phyloP scores from a whole-genome alignment of 2,329 filamentous ascomycete species.

The Lachnellula arida region DNA sequence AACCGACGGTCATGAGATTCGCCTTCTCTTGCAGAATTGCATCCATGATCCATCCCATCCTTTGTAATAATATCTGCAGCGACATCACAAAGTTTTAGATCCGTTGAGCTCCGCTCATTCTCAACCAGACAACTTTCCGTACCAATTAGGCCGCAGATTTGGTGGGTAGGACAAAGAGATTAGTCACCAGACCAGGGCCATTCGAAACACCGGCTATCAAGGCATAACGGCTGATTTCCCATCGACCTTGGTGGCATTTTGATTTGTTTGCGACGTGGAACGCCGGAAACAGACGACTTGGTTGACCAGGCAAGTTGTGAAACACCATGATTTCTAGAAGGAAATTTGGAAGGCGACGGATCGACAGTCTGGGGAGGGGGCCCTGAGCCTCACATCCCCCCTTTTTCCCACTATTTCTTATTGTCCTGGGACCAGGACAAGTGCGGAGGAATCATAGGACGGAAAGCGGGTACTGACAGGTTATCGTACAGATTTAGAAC shows the following conservation, averaged over 20 bases:
- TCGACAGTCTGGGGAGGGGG: background rate
- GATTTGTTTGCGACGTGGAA: background rate
- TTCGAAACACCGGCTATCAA: background rate
- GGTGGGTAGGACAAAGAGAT: background rate
- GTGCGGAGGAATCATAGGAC: background rate
- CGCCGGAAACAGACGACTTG: background rate
- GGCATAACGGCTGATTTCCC: background rate
- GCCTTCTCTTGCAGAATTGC: background rate
- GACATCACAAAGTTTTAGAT: background rate
- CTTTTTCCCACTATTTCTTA: no score
- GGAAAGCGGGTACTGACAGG: background rate
- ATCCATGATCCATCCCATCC: background rate
- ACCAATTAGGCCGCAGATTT: background rate
- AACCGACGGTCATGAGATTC: background rate
- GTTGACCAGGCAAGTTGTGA: background rate
- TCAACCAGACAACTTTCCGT: background rate
- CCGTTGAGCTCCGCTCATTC: background rate
- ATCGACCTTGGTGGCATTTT: background rate
- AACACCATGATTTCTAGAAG: background rate
- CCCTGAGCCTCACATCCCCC: background rate
- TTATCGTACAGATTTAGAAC: background rate
- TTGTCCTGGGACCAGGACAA: background rate
- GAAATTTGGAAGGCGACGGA: background rate
- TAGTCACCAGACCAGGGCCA: background rate
- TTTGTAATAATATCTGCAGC: background rate